Percentiles rank a stretch among this genome's conserved stretches.
Evolutionary conservation across 1,284 basidiomycete genomes (phyloP).

Genomic region (Cystobasidiaceae sp.): DNA sequence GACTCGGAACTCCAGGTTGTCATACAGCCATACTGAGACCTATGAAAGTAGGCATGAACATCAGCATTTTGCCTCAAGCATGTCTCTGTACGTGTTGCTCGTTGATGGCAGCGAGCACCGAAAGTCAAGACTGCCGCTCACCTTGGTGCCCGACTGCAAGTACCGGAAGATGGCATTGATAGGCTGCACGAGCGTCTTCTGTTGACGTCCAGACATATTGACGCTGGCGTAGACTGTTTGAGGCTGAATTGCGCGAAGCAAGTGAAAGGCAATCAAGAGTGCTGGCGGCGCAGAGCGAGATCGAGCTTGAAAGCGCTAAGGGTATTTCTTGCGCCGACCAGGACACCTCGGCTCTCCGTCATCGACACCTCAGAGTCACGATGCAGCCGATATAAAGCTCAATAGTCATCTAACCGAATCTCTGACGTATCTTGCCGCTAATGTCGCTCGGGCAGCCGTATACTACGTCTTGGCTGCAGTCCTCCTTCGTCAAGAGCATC

Average conservation of each 20-base stretch:
- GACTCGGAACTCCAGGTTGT: conserved; percentile 93
- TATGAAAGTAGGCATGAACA: conserved; percentile 50
- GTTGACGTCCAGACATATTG: conserved; percentile 83
- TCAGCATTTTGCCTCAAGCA: neutral
- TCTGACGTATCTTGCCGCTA: no score
- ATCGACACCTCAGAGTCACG: no score
- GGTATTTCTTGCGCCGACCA: no score
- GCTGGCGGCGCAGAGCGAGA: neutral
- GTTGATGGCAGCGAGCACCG: conserved; percentile 55
- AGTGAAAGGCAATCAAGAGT: neutral
- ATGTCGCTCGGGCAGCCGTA: no score
- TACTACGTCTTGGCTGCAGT: no score
- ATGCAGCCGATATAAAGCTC: no score
- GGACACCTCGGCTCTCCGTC: no score
- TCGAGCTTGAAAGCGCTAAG: no score
- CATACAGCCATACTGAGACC: conserved; percentile 93
- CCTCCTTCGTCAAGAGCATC: no score
- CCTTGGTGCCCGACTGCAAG: conserved; percentile 13
- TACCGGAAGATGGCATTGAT: conserved; percentile 51
- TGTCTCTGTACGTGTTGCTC: conserved; percentile 30
- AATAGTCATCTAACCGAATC: no score
- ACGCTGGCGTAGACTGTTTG: neutral
- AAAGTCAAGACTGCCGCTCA: conserved; percentile 18
- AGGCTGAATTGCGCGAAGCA: no score
- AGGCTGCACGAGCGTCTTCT: conserved; percentile 95